Conservation (phyloP, 106 monocot genomes). For the Ottelia alismoides region DNA sequence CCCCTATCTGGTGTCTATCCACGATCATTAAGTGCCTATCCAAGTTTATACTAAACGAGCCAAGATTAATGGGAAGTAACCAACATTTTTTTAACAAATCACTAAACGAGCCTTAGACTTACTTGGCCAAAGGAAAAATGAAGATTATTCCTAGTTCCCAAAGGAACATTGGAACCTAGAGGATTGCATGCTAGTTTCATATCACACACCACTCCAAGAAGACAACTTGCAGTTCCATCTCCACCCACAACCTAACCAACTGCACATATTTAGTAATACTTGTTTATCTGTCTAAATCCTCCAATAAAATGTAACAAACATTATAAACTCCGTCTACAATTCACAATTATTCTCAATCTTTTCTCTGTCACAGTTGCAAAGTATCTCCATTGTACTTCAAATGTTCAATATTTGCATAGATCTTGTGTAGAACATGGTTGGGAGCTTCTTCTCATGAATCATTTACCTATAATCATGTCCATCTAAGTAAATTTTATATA, state of each 20-base stretch:
- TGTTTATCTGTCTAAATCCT: too few species aligned
- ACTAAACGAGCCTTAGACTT: too few species aligned
- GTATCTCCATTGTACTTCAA: conserved; percentile 45
- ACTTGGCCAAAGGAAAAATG: conserved; percentile 98
- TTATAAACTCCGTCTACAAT: too few species aligned
- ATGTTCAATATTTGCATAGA: conserved; percentile 65
- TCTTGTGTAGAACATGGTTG: conserved; percentile 61
- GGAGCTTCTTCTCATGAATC: conserved; percentile 80
- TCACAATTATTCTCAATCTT: conserved; percentile 77
- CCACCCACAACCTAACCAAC: conserved; percentile 82
- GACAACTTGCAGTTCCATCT: conserved; percentile 94
- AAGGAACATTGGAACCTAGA: conserved; percentile 81
- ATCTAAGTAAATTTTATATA: too few species aligned
- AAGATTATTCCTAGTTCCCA: conserved; percentile 98
- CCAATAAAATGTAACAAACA: too few species aligned
- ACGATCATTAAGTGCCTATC: too few species aligned
- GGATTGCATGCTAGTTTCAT: conserved; percentile 64
- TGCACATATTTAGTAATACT: neutral
- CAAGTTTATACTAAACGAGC: too few species aligned
- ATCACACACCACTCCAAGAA: conserved; percentile 91
- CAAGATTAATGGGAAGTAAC: too few species aligned
- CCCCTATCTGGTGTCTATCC: too few species aligned
- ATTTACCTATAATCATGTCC: conserved; percentile 76
- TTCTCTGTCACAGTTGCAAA: conserved; percentile 46
- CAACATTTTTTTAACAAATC: too few species aligned